Evolutionary conservation across 352 stramenopile genomes (phyloP).

Genomic region (Pythium volutum): DNA sequence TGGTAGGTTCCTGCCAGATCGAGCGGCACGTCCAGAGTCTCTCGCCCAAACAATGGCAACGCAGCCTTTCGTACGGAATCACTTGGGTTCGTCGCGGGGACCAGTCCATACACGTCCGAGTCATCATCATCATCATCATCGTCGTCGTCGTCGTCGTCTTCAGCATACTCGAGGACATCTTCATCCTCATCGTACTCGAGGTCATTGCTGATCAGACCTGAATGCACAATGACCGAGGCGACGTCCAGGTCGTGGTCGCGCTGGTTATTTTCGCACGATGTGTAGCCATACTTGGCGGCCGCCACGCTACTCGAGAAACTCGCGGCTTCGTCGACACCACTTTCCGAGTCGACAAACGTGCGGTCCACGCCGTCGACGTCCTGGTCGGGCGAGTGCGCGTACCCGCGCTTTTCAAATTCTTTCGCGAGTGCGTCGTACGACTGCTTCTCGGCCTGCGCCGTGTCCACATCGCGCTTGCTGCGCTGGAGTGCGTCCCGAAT

Average conservation of each 20-base stretch:
- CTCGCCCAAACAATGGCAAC: conserved; percentile 24
- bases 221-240: conserved; percentile 5
- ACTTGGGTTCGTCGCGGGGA: conserved; percentile 18
- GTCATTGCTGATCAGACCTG: not conserved
- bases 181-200: not conserved
- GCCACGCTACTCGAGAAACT: conserved; percentile 4
- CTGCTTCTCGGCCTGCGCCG: conserved; percentile 9
- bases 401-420: conserved; percentile 20
- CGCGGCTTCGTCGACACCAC: not conserved
- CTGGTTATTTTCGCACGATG: conserved; percentile 16
- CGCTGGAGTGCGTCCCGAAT: conserved; percentile 18
- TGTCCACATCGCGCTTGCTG: conserved; percentile 12
- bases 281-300: conserved; percentile 4
- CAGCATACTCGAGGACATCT: not conserved
- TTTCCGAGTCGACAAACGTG: conserved; percentile 5
- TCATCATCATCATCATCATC: not conserved
- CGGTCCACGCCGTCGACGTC: not conserved
- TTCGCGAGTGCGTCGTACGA: conserved; percentile 18
- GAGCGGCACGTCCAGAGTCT: conserved; percentile 31
- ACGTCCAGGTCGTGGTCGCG: conserved; percentile 7
- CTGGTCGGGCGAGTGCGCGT: conserved; percentile 11
- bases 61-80: conserved; percentile 18
- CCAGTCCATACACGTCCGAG: conserved; percentile 12
- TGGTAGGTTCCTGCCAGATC: conserved; percentile 49
- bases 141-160: not conserved